Conservation (phyloP, 345 rosid genomes). For the Raphanus raphanistrum region DNA sequence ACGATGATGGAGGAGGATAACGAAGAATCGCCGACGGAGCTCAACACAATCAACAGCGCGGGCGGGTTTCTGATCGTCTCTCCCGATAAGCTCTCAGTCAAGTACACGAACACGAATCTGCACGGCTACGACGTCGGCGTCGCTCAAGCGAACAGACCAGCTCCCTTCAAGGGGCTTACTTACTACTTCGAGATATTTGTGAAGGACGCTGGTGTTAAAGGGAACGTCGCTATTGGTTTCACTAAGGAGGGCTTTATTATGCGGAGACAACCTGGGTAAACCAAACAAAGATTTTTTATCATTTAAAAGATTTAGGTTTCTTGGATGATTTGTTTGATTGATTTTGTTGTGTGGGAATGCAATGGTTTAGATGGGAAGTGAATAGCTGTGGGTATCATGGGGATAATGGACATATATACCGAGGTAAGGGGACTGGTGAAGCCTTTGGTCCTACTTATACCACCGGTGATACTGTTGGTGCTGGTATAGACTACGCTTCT, state of each 20-base stretch:
- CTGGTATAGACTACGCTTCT: constrained; percentile 84
- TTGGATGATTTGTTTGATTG: background rate
- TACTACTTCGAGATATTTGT: constrained; percentile 95
- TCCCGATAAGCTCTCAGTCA: constrained; percentile 76
- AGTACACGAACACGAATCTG: constrained; percentile 57
- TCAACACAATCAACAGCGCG: constrained; percentile 82
- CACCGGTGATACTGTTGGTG: constrained; percentile 76
- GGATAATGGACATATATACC: constrained; percentile 83
- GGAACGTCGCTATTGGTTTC: constrained; percentile 83
- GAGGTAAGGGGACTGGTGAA: constrained; percentile 75
- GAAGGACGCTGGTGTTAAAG: constrained; percentile 70
- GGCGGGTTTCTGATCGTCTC: constrained; percentile 82
- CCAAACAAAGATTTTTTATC: background rate
- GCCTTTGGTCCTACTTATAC: constrained; percentile 84
- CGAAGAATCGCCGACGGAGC: constrained; percentile 68
- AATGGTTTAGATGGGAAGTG: constrained; percentile 74
- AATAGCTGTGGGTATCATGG: constrained; percentile 97
- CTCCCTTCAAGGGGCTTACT: constrained; percentile 65
- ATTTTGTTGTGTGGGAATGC: constrained; percentile 1
- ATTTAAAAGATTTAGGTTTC: background rate
- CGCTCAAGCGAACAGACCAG: constrained; percentile 80
- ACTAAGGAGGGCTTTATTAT: constrained; percentile 72
- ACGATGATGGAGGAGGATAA: constrained; percentile 38
- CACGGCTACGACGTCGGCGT: constrained; percentile 93
- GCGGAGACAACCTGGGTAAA: constrained; percentile 92